Evolutionary conservation across 1,139 yeast genomes (phyloP).

Genomic region (Geotrichum cucujoidarum): DNA sequence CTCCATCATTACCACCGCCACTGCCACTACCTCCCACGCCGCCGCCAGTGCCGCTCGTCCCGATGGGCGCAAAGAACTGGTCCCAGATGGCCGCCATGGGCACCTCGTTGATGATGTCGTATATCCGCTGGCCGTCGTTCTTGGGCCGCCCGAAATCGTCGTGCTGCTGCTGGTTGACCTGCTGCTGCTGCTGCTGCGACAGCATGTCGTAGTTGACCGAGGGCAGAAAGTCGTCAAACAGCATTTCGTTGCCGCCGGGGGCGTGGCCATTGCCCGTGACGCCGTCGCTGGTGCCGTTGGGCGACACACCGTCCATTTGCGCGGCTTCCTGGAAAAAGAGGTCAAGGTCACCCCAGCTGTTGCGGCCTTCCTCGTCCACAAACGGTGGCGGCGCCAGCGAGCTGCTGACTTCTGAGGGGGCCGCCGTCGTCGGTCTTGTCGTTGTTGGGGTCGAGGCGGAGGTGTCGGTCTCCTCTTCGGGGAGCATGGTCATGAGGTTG

Average conservation of each 20-base stretch:
- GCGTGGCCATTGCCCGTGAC: neutral
- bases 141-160: conserved; percentile 1
- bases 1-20: neutral
- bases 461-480: neutral
- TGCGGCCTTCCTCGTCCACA: neutral
- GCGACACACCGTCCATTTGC: conserved; percentile 25
- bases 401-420: neutral
- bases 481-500: neutral
- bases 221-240: neutral
- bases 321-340: conserved; percentile 31
- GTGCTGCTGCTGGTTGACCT: conserved; percentile 7
- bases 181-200: neutral
- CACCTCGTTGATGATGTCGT: conserved; percentile 59
- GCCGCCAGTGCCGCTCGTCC: neutral
- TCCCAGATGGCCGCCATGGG: conserved; percentile 75
- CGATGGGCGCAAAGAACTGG: conserved; percentile 47
- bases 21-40: neutral
- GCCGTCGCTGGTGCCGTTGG: conserved; percentile 21
- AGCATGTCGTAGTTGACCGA: neutral
- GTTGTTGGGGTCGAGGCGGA: neutral
- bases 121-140: conserved; percentile 50
- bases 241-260: neutral
- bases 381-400: neutral
- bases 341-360: conserved; percentile 27
- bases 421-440: too few species aligned